A percentile compares a stretch with the other conserved stretches of the same genome.
Evolutionary conservation across 2,329 filamentous ascomycete species (phyloP).

Genomic region (Tolypocladium ophioglossoides): DNA sequence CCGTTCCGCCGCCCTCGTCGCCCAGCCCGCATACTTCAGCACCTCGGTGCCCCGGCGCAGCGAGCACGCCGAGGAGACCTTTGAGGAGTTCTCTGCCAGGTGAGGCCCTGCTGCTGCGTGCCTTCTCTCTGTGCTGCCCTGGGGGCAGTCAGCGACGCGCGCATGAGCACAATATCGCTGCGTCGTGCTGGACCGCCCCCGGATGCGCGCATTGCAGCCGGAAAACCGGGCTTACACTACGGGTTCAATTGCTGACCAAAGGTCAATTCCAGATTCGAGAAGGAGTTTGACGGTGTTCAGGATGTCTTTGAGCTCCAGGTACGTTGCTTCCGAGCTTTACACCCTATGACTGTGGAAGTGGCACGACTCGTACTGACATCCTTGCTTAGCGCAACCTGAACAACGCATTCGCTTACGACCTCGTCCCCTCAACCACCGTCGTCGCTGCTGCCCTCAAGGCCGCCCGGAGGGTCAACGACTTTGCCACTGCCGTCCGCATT

Average conservation of each 20-base stretch:
- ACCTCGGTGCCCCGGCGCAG: constrained; percentile 45
- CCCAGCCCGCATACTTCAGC: constrained; percentile 44
- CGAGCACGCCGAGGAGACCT: constrained; percentile 86
- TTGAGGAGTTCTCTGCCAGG: constrained; percentile 98
- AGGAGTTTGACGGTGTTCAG: constrained; percentile 95
- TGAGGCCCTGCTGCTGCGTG: constrained; percentile 37
- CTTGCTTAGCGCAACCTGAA: constrained; percentile 71
- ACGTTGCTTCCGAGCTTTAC: constrained; percentile 24
- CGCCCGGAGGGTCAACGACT: constrained; percentile 94
- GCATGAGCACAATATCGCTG: background rate
- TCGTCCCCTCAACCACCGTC: constrained; percentile 89
- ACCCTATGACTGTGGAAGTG: background rate
- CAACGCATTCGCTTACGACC: constrained; percentile 99
- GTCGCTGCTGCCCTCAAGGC: constrained; percentile 86
- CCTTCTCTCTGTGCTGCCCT: background rate
- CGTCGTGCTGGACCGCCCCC: background rate
- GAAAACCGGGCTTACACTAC: background rate
- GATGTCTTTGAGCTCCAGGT: constrained; percentile 99
- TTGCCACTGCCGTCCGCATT: constrained; percentile 92
- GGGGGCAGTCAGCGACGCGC: background rate
- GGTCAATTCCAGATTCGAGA: constrained; percentile 71
- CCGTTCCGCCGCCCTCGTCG: constrained; percentile 38
- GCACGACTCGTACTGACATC: constrained; percentile 6
- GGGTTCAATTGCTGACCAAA: background rate
- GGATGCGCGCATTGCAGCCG: background rate